Base-by-base conservation (phyloP, 345 rosid genomes). In the Acer negundo region DNA sequence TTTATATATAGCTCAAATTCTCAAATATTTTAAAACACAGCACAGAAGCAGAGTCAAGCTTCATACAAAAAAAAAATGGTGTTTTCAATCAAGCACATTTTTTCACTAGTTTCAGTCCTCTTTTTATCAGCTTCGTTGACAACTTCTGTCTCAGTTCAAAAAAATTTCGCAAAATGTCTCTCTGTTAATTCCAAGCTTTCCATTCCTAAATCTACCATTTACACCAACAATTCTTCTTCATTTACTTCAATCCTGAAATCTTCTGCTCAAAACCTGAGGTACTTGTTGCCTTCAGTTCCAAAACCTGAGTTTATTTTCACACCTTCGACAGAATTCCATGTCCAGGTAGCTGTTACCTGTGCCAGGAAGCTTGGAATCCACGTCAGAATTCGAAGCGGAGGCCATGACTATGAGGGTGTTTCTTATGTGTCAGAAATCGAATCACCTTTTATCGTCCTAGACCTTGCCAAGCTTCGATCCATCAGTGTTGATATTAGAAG, bases 341-440 rank as follows among this genome's bases (percentile, higher is more conserved):
- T 81, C 62, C 84, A 76, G 26, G 79, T 79, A 7, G 78, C 71
- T 69, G 81, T 84, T 61, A 22, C 76, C n/a, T 84, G 87, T 40
- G 26, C 76, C 4, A 84, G 56, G 22, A 20, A 23, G 46, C 68
- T 53, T 42, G 67, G 77, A 35, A 55, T 81, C 16, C 86, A 84
- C 19, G 17, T 84, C 0, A 66, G 79, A 67, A 59, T 77, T 55
- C 83, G 81, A 2, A 81, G 85, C 59, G 87, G 87, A 1, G 87
- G 87, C 72, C 87, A 84, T 40, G 87, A 84, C 78, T 80, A 77
- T 19, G 84, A 80, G 68, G 84, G 80, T 12, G 44, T 81, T 11
- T 79, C 87, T 4, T 85, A 85, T 58, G 77, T 64, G 1, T 82
- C 85, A 0, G 70, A 79, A 82, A 74, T 63, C 53, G 81, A 82